phyloP scores from a whole-genome alignment of 768 basidiomycete species.

The Leccinum subgranulosum region DNA sequence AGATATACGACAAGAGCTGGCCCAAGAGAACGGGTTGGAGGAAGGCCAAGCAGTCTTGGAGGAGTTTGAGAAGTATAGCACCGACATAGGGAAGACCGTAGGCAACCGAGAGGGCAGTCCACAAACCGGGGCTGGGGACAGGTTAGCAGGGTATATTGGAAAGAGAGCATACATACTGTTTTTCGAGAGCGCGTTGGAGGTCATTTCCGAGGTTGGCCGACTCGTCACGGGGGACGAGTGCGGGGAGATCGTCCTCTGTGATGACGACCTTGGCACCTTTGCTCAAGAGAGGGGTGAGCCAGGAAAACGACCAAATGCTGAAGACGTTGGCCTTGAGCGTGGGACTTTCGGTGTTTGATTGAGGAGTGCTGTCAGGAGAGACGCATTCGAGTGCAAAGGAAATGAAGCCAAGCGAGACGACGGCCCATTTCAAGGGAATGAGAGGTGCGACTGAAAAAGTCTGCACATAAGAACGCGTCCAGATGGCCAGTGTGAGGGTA shows the following conservation, averaged over 20 bases:
- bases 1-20: constrained; percentile 76
- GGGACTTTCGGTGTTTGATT: constrained; percentile 59
- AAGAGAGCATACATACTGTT: constrained; percentile 49
- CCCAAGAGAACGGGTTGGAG: constrained; percentile 85
- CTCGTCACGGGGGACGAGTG: constrained; percentile 64
- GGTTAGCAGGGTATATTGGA: background rate
- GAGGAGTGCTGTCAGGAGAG: constrained; percentile 54
- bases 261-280: constrained; percentile 65
- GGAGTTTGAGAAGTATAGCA: constrained; percentile 65
- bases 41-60: constrained; percentile 80
- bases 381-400: constrained; percentile 66
- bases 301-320: constrained; percentile 79
- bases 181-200: constrained; percentile 58
- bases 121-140: constrained; percentile 53
- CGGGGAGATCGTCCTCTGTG: constrained; percentile 83
- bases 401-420: constrained; percentile 44
- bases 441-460: constrained; percentile 34
- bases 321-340: constrained; percentile 75
- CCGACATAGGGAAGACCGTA: constrained; percentile 75
- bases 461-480: constrained; percentile 56
- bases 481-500: constrained; percentile 43
- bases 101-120: constrained; percentile 68
- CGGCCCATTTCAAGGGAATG: constrained; percentile 42
- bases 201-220: constrained; percentile 62
- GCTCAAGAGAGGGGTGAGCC: constrained; percentile 80